phyloP scores from a whole-genome alignment of 78 protist species.

The Emiliania huxleyi region DNA sequence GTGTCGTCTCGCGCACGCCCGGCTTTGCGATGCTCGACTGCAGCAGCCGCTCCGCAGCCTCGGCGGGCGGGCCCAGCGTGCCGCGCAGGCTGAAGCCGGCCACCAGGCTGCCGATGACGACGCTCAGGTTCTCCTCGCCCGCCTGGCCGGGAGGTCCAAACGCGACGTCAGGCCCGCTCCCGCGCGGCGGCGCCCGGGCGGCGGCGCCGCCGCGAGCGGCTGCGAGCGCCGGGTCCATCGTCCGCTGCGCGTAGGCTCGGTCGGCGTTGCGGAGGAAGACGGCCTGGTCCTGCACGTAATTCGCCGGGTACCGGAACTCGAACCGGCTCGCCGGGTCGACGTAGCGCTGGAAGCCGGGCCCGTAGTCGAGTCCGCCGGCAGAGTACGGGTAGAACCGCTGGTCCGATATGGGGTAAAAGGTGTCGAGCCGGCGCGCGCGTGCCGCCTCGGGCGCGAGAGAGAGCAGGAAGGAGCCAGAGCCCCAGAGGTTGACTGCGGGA shows the following conservation, averaged over 20 bases:
- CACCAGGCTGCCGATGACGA: background rate
- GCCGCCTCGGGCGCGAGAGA: background rate
- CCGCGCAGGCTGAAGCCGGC: background rate
- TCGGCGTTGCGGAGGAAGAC: background rate
- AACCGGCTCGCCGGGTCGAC: background rate
- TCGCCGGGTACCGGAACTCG: background rate
- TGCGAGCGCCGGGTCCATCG: conserved; percentile 7
- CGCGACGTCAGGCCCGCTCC: background rate
- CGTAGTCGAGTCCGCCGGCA: background rate
- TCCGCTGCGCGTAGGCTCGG: background rate
- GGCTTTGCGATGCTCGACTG: background rate
- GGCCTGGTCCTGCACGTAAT: background rate
- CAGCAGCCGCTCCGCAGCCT: background rate
- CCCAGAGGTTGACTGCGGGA: background rate
- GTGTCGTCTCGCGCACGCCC: conserved; percentile 3
- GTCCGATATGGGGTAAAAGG: background rate
- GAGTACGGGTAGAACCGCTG: background rate
- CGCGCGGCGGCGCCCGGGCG: background rate
- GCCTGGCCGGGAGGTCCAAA: background rate
- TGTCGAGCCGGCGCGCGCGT: background rate
- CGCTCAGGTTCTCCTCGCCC: background rate
- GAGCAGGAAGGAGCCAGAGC: background rate
- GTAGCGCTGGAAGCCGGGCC: background rate
- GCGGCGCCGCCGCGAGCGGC: background rate
- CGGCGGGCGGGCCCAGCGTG: background rate